Evolutionary conservation across 441 rosid genomes (phyloP).

Genomic region (Brassica hybrid): DNA sequence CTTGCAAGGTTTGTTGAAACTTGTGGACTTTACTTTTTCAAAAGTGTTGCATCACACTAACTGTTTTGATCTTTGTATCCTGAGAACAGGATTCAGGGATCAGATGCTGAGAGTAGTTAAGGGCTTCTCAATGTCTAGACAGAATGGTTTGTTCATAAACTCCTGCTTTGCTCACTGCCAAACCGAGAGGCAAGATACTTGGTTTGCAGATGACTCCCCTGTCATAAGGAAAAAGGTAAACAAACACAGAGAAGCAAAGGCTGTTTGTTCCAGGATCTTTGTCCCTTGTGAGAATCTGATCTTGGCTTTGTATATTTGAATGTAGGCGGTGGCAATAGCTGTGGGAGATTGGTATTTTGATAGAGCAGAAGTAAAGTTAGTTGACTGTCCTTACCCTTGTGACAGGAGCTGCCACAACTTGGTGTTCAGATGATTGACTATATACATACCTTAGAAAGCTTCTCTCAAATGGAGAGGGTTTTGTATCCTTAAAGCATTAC

Average conservation of each 20-base stretch:
- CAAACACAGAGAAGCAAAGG: background rate
- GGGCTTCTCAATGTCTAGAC: slow-evolving; percentile 70
- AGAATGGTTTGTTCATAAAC: slow-evolving; percentile 85
- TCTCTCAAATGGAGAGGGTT: slow-evolving; percentile 31
- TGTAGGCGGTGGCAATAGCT: slow-evolving; percentile 85
- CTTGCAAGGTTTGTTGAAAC: slow-evolving; percentile 70
- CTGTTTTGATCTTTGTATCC: background rate
- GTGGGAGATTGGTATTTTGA: slow-evolving; percentile 99
- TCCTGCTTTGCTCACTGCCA: slow-evolving; percentile 99
- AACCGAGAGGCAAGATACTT: slow-evolving; percentile 95
- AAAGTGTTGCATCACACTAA: background rate
- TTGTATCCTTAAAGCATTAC: slow-evolving; percentile 24
- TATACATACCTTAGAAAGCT: slow-evolving; percentile 28
- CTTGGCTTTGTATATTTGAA: slow-evolving; percentile 9
- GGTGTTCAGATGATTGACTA: slow-evolving; percentile 59
- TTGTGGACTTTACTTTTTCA: background rate
- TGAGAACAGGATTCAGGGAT: slow-evolving; percentile 73
- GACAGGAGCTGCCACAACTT: slow-evolving; percentile 91
- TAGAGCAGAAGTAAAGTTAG: slow-evolving; percentile 62
- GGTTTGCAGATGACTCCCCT: slow-evolving; percentile 93
- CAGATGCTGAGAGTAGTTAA: slow-evolving; percentile 73
- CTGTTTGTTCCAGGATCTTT: background rate
- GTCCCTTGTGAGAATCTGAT: background rate
- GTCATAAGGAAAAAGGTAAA: slow-evolving; percentile 74
- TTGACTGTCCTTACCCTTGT: slow-evolving; percentile 91